phyloP scores from a whole-genome alignment of 805 yeast genomes.

The Yarrowia sp. region DNA sequence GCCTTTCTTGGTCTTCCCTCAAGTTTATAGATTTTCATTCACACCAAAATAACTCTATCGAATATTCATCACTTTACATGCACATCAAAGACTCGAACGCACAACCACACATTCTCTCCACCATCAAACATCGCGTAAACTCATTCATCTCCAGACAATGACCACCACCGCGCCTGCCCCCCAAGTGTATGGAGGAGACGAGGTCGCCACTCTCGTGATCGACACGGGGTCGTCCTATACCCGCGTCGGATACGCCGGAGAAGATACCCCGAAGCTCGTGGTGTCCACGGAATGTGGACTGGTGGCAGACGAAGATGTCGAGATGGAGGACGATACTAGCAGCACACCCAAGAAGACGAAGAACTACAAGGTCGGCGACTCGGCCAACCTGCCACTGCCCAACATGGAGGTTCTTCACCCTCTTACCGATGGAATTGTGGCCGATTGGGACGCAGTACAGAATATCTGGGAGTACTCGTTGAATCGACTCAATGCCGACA shows the following conservation, averaged over 20 bases:
- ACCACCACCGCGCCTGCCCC: slow-evolving; percentile 42
- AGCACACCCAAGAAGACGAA: slow-evolving; percentile 23
- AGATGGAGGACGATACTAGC: slow-evolving; percentile 33
- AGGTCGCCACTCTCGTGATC: slow-evolving; percentile 84
- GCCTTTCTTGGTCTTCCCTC: no score
- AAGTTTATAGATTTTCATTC: neutral
- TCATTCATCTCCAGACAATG: slow-evolving; percentile 28
- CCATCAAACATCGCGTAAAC: slow-evolving; percentile 7
- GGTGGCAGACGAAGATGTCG: slow-evolving; percentile 39
- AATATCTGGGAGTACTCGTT: slow-evolving; percentile 75
- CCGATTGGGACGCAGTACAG: slow-evolving; percentile 85
- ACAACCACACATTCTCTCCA: slow-evolving; percentile 1
- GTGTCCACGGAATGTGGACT: slow-evolving; percentile 56
- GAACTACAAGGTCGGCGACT: slow-evolving; percentile 42
- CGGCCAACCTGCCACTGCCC: slow-evolving; percentile 41
- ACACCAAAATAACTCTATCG: neutral
- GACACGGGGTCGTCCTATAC: slow-evolving; percentile 89
- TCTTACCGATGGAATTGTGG: slow-evolving; percentile 45
- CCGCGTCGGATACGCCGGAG: slow-evolving; percentile 90
- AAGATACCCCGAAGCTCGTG: slow-evolving; percentile 78
- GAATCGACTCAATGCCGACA: slow-evolving; percentile 59
- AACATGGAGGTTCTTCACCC: slow-evolving; percentile 43
- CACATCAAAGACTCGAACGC: neutral
- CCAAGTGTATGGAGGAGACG: slow-evolving; percentile 57
- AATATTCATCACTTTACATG: neutral